Evolutionary conservation across 2,329 filamentous ascomycete genomes (phyloP), one percentile per base, ranked within the genome.

Genomic region (Talaromyces funiculosus): DNA sequence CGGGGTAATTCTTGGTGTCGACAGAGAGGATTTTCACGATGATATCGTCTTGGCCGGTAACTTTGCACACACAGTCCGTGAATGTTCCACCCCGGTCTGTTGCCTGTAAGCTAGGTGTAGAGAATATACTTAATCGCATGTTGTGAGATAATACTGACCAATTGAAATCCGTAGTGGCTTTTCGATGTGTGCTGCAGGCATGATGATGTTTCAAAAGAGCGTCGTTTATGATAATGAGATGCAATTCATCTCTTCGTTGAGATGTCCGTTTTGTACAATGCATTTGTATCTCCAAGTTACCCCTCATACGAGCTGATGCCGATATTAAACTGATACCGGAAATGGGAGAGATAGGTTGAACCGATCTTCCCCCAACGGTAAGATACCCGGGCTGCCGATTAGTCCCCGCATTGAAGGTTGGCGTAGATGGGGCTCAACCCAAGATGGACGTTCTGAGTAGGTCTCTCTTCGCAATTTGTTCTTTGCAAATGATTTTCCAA

Each of bases 11-110:
- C 3, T 14, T 38, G 9, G 43, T 42, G 31, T 58, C 55, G 4
- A 58, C 55, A 4, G 55, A 58, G n/a, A 58, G 33, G 8, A 58
- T 38, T 40, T 58, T 58, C 7, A 58, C 29, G 8, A 58, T 18
- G 29, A 58, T 58, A 20, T 58, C 55, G 18, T 37, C 20, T 49
- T 49, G 55, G 18, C 58, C 58, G 4, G 58, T n/a, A 7, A 18
- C 24, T 26, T 31, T n/a, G 16, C 6, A 31, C 31, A 33, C 14
- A 53, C 49, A 37, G 42, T 57, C 54, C 20, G 54, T 57, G 22
- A 57, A 57, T 20, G 54, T 57, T 18, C 54, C 54, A 16, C 54
- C 54, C 7, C 54, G 54, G 54, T 57, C 54, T 37, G 12, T 14
- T 16, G 35, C 14, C 5, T 37, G 14, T 37, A 4, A 37, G 35